A percentile compares a stretch with the other conserved stretches of the same genome.
These are phyloP conservation scores for Hericium rajendrae DNA, from an alignment of 768 basidiomycete genomes.

Conservation along the genomic window DNA sequence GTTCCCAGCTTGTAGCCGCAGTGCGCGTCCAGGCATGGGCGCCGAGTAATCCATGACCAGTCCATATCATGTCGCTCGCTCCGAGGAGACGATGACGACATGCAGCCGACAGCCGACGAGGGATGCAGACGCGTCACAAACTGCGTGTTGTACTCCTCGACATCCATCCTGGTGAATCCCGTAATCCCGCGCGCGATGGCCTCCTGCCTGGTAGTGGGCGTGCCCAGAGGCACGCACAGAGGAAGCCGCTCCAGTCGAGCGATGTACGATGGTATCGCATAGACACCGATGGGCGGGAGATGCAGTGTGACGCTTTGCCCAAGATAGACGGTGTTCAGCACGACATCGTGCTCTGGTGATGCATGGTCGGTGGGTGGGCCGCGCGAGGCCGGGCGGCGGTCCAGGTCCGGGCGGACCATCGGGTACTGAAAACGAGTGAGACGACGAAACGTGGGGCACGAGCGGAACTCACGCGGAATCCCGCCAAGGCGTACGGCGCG, in stretches of 20 bases:
- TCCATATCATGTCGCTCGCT: not conserved
- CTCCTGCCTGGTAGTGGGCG: not conserved
- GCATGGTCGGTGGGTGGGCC: too few species aligned
- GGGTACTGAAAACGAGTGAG: conserved; percentile 6
- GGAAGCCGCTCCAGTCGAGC: conserved; percentile 7
- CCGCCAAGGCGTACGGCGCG: conserved; percentile 5
- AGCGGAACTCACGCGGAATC: conserved; percentile 9
- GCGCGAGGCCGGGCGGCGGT: not conserved
- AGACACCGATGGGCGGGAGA: conserved; percentile 5
- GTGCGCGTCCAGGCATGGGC: not conserved
- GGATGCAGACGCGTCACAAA: conserved; percentile 3
- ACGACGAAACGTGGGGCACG: too few species aligned
- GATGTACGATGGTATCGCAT: conserved; percentile 9
- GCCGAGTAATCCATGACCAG: conserved; percentile 1
- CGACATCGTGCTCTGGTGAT: too few species aligned
- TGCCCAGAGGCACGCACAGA: not conserved
- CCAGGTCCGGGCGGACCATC: conserved; percentile 7
- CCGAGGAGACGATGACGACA: not conserved
- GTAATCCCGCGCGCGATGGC: not conserved
- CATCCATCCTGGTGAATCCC: conserved; percentile 2
- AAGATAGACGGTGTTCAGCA: not conserved
- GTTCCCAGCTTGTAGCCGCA: conserved; percentile 6
- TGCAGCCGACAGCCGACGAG: not conserved
- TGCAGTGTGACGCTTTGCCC: conserved; percentile 1
- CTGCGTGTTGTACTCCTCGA: conserved; percentile 5